phyloP scores from a whole-genome alignment of 768 basidiomycete species.

The Asterophora parasitica region DNA sequence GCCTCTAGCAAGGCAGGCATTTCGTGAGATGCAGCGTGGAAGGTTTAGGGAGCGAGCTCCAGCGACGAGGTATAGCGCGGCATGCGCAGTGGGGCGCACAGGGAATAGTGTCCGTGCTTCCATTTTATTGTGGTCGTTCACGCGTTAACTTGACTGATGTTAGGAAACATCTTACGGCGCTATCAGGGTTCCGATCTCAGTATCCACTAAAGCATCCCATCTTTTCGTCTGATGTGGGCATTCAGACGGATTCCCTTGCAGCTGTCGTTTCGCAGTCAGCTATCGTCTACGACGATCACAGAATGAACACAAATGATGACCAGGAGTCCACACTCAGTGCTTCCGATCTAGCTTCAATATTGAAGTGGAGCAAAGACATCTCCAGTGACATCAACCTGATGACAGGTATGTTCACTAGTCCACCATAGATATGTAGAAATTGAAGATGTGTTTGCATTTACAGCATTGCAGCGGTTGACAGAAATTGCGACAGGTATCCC shows the following conservation, averaged over 20 bases:
- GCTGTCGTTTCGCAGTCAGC: slow-evolving; percentile 20
- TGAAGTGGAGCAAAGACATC: slow-evolving; percentile 73
- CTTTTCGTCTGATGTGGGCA: slow-evolving; percentile 56
- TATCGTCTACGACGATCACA: slow-evolving; percentile 26
- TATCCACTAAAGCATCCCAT: slow-evolving; percentile 48
- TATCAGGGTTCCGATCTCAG: slow-evolving; percentile 40
- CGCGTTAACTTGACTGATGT: slow-evolving; percentile 1
- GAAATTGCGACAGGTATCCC: slow-evolving; percentile 60
- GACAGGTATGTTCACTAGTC: slow-evolving; percentile 37
- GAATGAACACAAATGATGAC: slow-evolving; percentile 38
- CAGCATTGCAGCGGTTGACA: slow-evolving; percentile 62
- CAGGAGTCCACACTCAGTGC: slow-evolving; percentile 57
- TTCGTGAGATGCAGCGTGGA: slow-evolving; percentile 62
- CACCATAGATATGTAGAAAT: not conserved
- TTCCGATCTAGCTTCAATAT: slow-evolving; percentile 59
- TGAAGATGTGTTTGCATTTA: not conserved
- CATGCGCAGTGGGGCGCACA: slow-evolving; percentile 71
- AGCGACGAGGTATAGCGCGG: slow-evolving; percentile 58
- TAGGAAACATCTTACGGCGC: slow-evolving; percentile 48
- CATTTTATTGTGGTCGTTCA: not conserved
- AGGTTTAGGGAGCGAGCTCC: slow-evolving; percentile 62
- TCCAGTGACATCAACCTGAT: slow-evolving; percentile 68
- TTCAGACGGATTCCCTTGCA: slow-evolving; percentile 51
- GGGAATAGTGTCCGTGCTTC: slow-evolving; percentile 54
- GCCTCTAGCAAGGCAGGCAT: slow-evolving; percentile 60